Base-by-base conservation (phyloP, 129 eudicot species). In the Flaveria sonorensis region DNA sequence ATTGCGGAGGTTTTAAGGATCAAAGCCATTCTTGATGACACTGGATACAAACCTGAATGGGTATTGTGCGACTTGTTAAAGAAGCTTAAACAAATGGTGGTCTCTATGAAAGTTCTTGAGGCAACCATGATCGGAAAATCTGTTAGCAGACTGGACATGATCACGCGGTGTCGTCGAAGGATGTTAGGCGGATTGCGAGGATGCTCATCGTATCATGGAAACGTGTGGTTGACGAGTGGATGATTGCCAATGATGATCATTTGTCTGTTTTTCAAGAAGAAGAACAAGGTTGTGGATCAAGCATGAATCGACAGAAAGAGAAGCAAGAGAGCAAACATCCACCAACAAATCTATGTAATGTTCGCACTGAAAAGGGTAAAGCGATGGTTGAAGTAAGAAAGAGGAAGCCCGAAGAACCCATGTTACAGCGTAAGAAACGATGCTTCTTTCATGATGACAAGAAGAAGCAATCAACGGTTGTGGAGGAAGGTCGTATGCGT, bases 121-220 rank as follows among this genome's bases (percentile, higher is more conserved):
- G n/a, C n/a, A n/a, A n/a, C n/a, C n/a, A n/a, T 19, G 55, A 68
- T 68, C 2, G 56, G 73, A 21, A 68, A 21, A 43, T 9, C 73
- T 10, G 56, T 68, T 5, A 18, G 4, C 14, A 24, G 30, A 7
- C 10, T 68, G 9, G 2, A 68, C 43, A 68, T 24, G 28, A 24
- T 3, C 73, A 43, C 10, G 12, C 39, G 1, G 28, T 24, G 28
- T 24, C 28, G 2, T 68, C 56, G 2, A 12, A 13, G 21, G 13
- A 18, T 15, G 19, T 68, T 21, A 12, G 73, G 16, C 55, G 8
- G 10, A 11, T 1, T 20, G 73, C 46, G 16, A 45, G n/a, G 46
- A 43, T 13, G 52, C 47, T 68, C 19, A 2, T 68, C 2, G 11
- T 10, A 10, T 14, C 51, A 30, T 68, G 73, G 56, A 68, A 11